A percentile compares a stretch with the other conserved stretches of the same genome.
phyloP scores from a whole-genome alignment of 2,329 filamentous ascomycete species.

The Colletotrichum ledebouriae region DNA sequence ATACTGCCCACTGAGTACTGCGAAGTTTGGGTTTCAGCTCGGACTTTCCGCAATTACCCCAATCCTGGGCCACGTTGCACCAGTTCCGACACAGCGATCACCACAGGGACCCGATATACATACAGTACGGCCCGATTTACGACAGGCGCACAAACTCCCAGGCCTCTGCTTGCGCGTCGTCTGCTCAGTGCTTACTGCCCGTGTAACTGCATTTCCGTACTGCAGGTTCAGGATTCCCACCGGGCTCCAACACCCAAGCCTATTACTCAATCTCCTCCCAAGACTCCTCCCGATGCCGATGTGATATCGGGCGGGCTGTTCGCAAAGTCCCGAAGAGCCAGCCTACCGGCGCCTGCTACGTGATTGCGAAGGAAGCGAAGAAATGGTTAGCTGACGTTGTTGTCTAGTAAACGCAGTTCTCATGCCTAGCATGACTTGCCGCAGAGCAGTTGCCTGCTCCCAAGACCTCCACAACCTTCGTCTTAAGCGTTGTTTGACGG shows the following conservation, averaged over 20 bases:
- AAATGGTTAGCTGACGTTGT: not conserved
- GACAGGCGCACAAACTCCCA: slow-evolving; percentile 3
- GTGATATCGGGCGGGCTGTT: slow-evolving; percentile 21
- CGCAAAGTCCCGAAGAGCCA: slow-evolving; percentile 24
- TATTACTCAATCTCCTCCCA: no score
- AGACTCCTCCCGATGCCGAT: slow-evolving; percentile 8
- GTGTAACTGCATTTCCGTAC: not conserved
- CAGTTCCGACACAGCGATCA: slow-evolving; percentile 32
- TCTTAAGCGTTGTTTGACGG: slow-evolving; percentile 24
- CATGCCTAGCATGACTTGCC: slow-evolving; percentile 8
- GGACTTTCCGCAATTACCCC: slow-evolving; percentile 11
- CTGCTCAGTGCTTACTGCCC: not conserved
- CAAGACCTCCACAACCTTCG: slow-evolving; percentile 12
- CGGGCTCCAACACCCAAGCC: not conserved
- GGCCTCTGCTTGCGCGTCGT: no score
- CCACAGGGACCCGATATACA: slow-evolving; percentile 20
- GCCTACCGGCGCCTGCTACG: not conserved
- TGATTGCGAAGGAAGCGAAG: not conserved
- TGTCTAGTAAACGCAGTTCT: slow-evolving; percentile 7
- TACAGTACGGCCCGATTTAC: slow-evolving; percentile 27
- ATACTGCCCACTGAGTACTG: not conserved
- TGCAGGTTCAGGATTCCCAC: slow-evolving; percentile 12
- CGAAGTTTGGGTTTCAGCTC: not conserved
- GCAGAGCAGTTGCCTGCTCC: slow-evolving; percentile 21
- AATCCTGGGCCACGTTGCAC: slow-evolving; percentile 24